Conservation (phyloP, 23 red algal species). For the Gracilaria vermiculophylla region DNA sequence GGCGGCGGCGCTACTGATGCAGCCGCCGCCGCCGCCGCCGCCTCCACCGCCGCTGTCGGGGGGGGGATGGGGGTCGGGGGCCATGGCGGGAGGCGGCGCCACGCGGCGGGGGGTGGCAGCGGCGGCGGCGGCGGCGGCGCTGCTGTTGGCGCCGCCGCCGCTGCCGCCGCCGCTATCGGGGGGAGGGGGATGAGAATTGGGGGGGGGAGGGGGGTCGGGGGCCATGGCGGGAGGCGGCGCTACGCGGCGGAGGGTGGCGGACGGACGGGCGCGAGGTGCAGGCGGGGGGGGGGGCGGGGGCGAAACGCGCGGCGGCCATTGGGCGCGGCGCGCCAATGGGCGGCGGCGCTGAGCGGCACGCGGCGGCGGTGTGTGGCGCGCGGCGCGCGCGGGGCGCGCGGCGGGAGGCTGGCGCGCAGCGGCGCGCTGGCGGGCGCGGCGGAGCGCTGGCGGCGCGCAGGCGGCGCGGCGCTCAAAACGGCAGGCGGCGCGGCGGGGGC, state of each 20-base stretch:
- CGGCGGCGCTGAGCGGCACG: neutral
- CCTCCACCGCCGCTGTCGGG: too few species aligned
- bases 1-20: neutral
- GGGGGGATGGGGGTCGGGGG: too few species aligned
- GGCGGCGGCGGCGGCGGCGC: neutral
- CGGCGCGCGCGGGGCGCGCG: neutral
- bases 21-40: neutral
- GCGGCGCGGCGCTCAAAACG: neutral
- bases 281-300: too few species aligned
- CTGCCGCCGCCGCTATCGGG: neutral
- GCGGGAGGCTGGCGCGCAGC: too few species aligned
- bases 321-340: too few species aligned
- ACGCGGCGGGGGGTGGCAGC: neutral
- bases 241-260: neutral
- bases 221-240: too few species aligned
- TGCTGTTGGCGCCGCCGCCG: neutral
- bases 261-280: too few species aligned
- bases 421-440: neutral
- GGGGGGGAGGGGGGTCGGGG: too few species aligned
- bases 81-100: too few species aligned
- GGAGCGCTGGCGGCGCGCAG: neutral
- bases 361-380: neutral
- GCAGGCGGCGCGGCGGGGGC: too few species aligned
- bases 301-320: too few species aligned
- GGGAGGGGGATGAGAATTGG: too few species aligned